Evolutionary conservation across 768 basidiomycete species (phyloP).

Genomic region (Pleurotus eryngii): DNA sequence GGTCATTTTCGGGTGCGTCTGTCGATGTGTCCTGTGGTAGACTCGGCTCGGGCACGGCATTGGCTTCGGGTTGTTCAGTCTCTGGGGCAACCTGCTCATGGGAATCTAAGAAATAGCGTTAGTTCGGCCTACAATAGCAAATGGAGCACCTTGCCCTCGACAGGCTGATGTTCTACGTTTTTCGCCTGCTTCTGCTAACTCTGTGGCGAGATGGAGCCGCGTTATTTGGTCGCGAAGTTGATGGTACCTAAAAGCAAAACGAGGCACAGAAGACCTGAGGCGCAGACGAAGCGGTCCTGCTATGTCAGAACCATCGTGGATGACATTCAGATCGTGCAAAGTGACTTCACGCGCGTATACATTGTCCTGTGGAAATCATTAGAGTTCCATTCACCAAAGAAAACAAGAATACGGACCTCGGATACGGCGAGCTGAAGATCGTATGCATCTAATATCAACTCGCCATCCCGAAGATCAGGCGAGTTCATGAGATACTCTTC

Average conservation of each 20-base stretch:
- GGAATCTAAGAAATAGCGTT: background rate
- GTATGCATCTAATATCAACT: conserved; percentile 68
- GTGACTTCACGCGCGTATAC: conserved; percentile 64
- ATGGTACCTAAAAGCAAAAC: conserved; percentile 68
- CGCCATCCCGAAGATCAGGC: conserved; percentile 49
- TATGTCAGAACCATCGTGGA: conserved; percentile 65
- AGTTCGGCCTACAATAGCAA: background rate
- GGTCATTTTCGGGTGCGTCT: background rate
- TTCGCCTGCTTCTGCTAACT: background rate
- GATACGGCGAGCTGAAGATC: conserved; percentile 62
- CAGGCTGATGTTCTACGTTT: conserved; percentile 13
- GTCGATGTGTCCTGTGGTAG: background rate
- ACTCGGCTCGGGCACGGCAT: no score
- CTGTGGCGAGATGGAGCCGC: conserved; percentile 20
- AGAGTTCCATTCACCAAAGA: background rate
- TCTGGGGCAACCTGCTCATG: background rate
- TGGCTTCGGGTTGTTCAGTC: background rate
- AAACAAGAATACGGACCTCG: conserved; percentile 45
- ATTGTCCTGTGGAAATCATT: conserved; percentile 51
- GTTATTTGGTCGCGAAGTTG: conserved; percentile 55
- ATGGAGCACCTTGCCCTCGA: conserved; percentile 6
- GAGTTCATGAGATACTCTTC: conserved; percentile 50
- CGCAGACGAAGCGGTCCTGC: conserved; percentile 61
- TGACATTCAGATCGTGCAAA: conserved; percentile 66
- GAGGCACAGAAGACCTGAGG: conserved; percentile 44